A percentile compares a stretch with the other conserved stretches of the same genome.
Evolutionary conservation across 441 rosid genomes (phyloP).

Genomic region (Metrosideros polymorpha): DNA sequence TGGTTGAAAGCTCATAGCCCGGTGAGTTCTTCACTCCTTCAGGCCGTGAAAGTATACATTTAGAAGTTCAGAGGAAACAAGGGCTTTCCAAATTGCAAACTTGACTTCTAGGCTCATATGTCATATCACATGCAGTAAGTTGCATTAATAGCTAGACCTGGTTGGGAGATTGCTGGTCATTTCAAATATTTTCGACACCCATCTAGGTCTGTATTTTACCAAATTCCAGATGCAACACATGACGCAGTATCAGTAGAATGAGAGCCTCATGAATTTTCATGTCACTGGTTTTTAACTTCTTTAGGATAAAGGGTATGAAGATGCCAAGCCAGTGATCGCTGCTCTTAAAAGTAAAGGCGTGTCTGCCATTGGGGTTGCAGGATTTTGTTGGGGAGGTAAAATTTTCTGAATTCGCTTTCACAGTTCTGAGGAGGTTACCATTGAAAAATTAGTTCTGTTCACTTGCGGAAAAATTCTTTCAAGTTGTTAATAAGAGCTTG

Average conservation of each 20-base stretch:
- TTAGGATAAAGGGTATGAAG: background rate
- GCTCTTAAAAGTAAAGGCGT: background rate
- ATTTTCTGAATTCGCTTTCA: background rate
- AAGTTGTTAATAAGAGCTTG: background rate
- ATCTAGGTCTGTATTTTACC: background rate
- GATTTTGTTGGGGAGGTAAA: background rate
- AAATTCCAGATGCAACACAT: background rate
- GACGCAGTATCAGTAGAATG: background rate
- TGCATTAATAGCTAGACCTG: background rate
- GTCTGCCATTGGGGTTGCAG: background rate
- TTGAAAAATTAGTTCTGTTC: background rate
- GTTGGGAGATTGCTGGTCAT: background rate
- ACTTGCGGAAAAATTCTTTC: background rate
- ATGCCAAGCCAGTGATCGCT: background rate
- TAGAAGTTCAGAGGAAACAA: background rate
- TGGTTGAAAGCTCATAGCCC: background rate
- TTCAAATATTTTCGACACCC: background rate
- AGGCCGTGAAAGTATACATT: background rate
- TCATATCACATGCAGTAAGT: background rate
- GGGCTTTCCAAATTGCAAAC: background rate
- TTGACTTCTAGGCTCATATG: background rate
- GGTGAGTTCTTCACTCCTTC: background rate
- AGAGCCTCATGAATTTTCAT: background rate
- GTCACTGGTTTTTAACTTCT: background rate
- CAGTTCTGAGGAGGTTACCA: background rate